Percentiles rank a stretch among this genome's conserved stretches.
These are phyloP conservation scores for Globisporangium paddicum DNA, from an alignment of 352 stramenopile species.

Conservation along the genomic window DNA sequence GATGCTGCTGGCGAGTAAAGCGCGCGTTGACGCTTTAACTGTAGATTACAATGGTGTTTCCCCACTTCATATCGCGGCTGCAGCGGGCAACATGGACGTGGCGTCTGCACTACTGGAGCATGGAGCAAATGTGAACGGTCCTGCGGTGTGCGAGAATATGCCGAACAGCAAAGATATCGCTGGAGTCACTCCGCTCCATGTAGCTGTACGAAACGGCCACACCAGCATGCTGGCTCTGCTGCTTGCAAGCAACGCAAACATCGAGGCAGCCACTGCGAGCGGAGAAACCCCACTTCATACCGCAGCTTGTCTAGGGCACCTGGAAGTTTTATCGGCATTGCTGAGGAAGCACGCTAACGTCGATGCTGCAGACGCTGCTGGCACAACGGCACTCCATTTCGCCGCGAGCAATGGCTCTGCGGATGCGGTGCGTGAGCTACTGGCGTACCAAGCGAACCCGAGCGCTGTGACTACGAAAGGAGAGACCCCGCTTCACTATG, in stretches of 20 bases:
- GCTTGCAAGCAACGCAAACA: neutral
- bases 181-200: neutral
- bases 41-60: neutral
- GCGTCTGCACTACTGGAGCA: neutral
- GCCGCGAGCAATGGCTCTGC: neutral
- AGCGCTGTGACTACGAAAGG: neutral
- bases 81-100: neutral
- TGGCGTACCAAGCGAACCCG: neutral
- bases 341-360: neutral
- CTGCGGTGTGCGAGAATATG: neutral
- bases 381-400: neutral
- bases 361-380: neutral
- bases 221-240: neutral
- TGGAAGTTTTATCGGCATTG: neutral
- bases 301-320: neutral
- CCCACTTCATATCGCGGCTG: neutral
- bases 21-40: neutral
- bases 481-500: neutral
- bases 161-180: neutral
- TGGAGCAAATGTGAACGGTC: neutral
- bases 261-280: neutral
- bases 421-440: neutral
- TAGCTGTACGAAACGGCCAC: neutral
- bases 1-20: neutral
- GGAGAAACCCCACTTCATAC: neutral